Base-by-base conservation (phyloP, 2,329 filamentous ascomycete species). In the Aspergillus novoparasiticus region DNA sequence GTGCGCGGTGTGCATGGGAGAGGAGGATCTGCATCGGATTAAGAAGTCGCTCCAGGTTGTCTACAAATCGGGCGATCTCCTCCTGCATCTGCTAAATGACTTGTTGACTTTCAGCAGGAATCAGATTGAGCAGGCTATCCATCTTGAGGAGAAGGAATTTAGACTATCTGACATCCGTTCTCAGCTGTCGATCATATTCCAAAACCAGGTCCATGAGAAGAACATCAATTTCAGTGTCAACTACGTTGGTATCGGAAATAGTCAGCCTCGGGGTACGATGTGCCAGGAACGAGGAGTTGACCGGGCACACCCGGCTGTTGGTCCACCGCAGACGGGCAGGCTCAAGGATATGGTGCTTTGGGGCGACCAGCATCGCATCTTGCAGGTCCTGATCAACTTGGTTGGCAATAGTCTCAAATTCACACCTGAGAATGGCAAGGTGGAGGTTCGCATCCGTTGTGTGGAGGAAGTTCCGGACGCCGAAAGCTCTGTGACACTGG, bases 401-500 rank as follows among this genome's bases (percentile, higher is more conserved):
- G 92, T 96, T 54, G 94, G 91, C 77, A 97, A 97, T 79, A 92
- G 90, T 75, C 81, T 97, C 50, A 97, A 97, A 75, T 97, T 97
- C 72, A 97, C 94, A 0, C 91, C 92, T 0, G 77, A 87, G 8
- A 89, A 89, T 1, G 93, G 93, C 9, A 89, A 84, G 34, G 91
- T 97, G 3, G 85, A 88, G 30, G 85, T 97, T 10, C 86, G 88
- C 9, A 93, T 97, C 62, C 87, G 86, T 67, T 96, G 92, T 70
- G 69, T 90, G 11, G 71, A 72, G 3, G 67, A 71, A 45, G 58
- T 39, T 14, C 62, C 21, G 58, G 62, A 34, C 60, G 57, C 3
- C 41, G 58, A 58, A 54, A 83, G 84, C 54, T 87, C 85, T 1
- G 86, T 83, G n/a, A 39, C 51, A 6, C 71, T 54, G 14, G 12